These are phyloP conservation scores for Chenopodium album DNA, from an alignment of 148 eudicot species.

Conservation along the genomic window DNA sequence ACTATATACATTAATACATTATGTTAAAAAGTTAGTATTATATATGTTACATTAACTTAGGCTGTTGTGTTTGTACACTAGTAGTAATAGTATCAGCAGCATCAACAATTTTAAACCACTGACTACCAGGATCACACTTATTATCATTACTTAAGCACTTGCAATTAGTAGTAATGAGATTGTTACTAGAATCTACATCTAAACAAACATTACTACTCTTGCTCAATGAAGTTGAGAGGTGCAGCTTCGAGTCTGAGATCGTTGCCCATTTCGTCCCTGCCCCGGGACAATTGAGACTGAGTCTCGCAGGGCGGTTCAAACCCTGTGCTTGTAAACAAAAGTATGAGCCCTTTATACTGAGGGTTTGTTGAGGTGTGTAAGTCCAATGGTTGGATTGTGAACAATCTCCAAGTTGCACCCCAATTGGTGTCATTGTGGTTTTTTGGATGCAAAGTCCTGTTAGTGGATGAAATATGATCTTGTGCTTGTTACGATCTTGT, in stretches of 20 bases:
- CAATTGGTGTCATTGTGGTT: slow-evolving; percentile 24
- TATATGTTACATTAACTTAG: neutral
- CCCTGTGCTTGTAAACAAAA: slow-evolving; percentile 58
- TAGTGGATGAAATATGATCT: slow-evolving; percentile 65
- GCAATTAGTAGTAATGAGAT: slow-evolving; percentile 50
- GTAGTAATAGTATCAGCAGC: slow-evolving; percentile 1
- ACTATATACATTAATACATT: neutral
- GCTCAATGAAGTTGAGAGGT: slow-evolving; percentile 48
- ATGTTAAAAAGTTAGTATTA: neutral
- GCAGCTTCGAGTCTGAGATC: slow-evolving; percentile 78
- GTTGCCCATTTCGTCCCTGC: slow-evolving; percentile 52
- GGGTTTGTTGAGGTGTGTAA: slow-evolving; percentile 47
- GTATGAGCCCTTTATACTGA: slow-evolving; percentile 45
- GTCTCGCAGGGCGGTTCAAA: slow-evolving; percentile 36
- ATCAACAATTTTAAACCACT: slow-evolving; percentile 85
- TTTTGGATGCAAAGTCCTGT: slow-evolving; percentile 65
- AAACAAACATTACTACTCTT: slow-evolving; percentile 47
- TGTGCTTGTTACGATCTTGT: slow-evolving; percentile 29
- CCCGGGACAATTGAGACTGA: slow-evolving; percentile 41
- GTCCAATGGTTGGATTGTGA: slow-evolving; percentile 50
- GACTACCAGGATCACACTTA: slow-evolving; percentile 69
- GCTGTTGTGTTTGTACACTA: neutral
- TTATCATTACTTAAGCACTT: slow-evolving; percentile 55
- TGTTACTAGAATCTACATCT: slow-evolving; percentile 51
- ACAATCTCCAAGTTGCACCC: slow-evolving; percentile 63